Conservation (phyloP, 1,284 basidiomycete species). For the Heterobasidion annosum region DNA sequence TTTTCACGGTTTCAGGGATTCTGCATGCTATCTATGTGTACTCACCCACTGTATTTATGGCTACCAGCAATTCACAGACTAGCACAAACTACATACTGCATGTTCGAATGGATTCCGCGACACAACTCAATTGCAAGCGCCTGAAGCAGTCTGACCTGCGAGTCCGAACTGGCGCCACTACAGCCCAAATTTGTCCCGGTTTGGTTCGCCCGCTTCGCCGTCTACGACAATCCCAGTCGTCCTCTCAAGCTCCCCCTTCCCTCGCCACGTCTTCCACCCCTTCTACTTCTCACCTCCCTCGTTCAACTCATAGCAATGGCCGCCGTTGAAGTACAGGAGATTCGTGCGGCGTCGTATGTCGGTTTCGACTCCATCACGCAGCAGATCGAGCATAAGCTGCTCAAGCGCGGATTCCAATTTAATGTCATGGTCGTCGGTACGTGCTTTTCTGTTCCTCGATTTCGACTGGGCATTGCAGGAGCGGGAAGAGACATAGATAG, state of each 20-base stretch:
- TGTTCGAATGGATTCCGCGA: neutral
- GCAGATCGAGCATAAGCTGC: conserved; percentile 98
- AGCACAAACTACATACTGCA: no score
- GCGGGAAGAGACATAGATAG: neutral
- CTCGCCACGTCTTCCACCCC: neutral
- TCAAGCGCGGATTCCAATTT: conserved; percentile 99
- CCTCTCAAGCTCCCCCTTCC: neutral
- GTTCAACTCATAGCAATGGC: conserved; percentile 26
- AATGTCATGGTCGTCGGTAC: conserved; percentile 92
- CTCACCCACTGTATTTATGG: no score
- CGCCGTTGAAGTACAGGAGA: conserved; percentile 53
- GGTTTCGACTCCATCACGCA: conserved; percentile 94
- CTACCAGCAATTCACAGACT: no score
- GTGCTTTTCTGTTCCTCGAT: conserved; percentile 22
- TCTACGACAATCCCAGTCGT: neutral
- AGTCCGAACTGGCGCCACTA: neutral
- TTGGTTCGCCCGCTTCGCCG: neutral
- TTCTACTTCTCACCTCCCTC: neutral
- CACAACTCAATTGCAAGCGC: no score
- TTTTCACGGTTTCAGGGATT: neutral
- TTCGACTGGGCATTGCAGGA: neutral
- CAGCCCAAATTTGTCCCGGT: neutral
- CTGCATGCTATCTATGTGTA: no score
- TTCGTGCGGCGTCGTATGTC: conserved; percentile 82
- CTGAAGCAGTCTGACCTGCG: neutral